Base-by-base conservation (phyloP, 2,329 filamentous ascomycete genomes). In the Helminthosporium solani region DNA sequence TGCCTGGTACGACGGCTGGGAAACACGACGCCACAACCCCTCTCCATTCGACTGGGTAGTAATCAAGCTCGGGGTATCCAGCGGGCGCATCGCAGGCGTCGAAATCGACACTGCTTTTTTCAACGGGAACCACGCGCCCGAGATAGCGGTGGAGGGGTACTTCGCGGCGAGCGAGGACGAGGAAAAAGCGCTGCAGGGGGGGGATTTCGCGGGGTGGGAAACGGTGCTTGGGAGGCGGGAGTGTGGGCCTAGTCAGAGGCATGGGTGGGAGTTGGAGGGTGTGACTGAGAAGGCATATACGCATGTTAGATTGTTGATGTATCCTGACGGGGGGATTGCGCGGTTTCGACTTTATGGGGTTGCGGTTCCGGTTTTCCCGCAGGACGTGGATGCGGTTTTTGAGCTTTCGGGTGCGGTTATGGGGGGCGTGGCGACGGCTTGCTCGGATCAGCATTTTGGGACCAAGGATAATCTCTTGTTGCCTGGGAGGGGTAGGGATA, bases 101-200 rank as follows among this genome's bases (percentile, higher is more conserved):
- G 88, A 92, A 72, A 78, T 92, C 53, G 87, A 92, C 71, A 92
- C 88, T 2, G 83, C 86, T 40, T 88, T 85, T 74, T 94, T 92
- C 77, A 84, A 80, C 49, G 88, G 88, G 49, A 92, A 92, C 72
- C 85, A 92, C 64, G 88, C 88, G 6, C 88, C 88, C 1, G 85
- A 84, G 54, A 82, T 91, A 61, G 88, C 84, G 0, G 85, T 94
- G 15, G 84, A 92, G 67, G 88, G 86, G 36, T 83, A 83, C 66
- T 90, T 89, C 72, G 47, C 59, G 15, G 81, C 76, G 54, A 73
- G 74, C 23, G 73, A 80, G 55, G 74, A 76, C 18, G 75, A 81
- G 56, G 84, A 87, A 54, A 78, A 80, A 28, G 81, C 86, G 52
- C 82, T 89, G 9, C 69, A 67, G 52, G 65, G 60, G 33, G 57